Base-by-base conservation (phyloP, 2,329 filamentous ascomycete genomes). In the Exophiala spinifera region DNA sequence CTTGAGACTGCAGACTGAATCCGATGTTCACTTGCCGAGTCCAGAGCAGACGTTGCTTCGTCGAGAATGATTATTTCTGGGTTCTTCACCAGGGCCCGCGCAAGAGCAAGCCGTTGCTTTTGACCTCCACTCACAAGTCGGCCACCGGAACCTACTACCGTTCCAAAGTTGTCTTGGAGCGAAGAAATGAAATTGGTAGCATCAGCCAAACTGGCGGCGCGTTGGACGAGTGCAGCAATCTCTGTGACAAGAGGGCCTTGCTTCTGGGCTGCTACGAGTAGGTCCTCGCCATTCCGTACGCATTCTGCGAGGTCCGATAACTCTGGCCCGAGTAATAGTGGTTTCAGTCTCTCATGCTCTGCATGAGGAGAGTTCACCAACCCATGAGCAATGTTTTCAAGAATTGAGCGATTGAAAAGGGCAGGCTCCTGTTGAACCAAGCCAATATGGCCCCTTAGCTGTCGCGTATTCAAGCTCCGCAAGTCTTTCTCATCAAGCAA, bases 91-190 rank as follows among this genome's bases (percentile, higher is more conserved):
- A 96, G 82, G 34, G 91, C 91, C 65, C 91, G 81, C 6, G 91
- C 91, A 70, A 96, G 96, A 10, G 91, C 91, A 66, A 97, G 94
- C 63, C 92, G 88, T 72, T 97, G 92, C 72, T 96, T 96, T 72
- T 99, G 94, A 28, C 92, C 94, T 69, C 92, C 94, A 52, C 89
- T 95, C 4, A 99, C 79, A 49, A 96, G 75, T 68, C 96, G 95
- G 11, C 92, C 94, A 60, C 91, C 85, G 70, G 96, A 90, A 53
- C 94, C 94, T n/a, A 97, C 92, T 61, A 95, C 85, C 0, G 94
- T 97, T 61, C 95, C 82, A 65, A 96, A 97, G 1, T 88, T 87
- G 63, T 96, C 87, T 0, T 92, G 91, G 1, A 97, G 79, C 13
- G 79, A 72, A 6, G 77, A 81, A 61, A 99, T 86, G 68, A 97